These are phyloP conservation scores for Tetracentron sinense DNA, from an alignment of 164 flowering plant species.

Conservation along the genomic window DNA sequence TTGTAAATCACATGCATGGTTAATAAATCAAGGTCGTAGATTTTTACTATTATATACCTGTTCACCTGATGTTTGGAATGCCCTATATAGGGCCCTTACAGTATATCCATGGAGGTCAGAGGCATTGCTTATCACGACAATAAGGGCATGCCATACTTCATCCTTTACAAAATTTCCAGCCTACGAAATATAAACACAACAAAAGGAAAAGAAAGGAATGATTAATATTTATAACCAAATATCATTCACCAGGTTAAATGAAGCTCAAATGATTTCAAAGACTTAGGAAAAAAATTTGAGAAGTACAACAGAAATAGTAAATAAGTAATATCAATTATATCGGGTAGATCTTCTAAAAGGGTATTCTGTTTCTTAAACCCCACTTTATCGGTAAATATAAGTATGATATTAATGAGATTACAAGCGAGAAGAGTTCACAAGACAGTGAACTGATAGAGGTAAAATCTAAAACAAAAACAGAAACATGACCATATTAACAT, in stretches of 20 bases:
- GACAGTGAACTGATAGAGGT: too few species aligned
- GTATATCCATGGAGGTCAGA: constrained; percentile 90
- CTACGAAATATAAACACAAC: constrained; percentile 43
- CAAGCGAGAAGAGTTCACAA: too few species aligned
- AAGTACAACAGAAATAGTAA: too few species aligned
- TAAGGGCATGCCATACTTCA: constrained; percentile 95
- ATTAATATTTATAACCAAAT: constrained; percentile 9
- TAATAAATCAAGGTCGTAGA: not conserved
- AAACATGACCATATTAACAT: too few species aligned
- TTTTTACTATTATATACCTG: constrained; percentile 54
- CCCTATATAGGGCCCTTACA: constrained; percentile 80
- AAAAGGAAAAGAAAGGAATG: constrained; percentile 16
- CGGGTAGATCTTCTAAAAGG: too few species aligned
- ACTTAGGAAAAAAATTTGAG: too few species aligned
- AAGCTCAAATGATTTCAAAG: not conserved
- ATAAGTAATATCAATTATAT: too few species aligned
- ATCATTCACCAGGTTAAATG: not conserved
- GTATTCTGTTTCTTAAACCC: too few species aligned
- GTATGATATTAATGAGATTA: too few species aligned
- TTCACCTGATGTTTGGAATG: constrained; percentile 71
- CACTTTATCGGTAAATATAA: too few species aligned
- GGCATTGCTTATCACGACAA: constrained; percentile 95
- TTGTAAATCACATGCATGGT: not conserved
- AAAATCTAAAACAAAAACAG: too few species aligned
- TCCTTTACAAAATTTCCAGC: constrained; percentile 98